Conservation (phyloP, 306 rosid genomes). For the Cercis canadensis region DNA sequence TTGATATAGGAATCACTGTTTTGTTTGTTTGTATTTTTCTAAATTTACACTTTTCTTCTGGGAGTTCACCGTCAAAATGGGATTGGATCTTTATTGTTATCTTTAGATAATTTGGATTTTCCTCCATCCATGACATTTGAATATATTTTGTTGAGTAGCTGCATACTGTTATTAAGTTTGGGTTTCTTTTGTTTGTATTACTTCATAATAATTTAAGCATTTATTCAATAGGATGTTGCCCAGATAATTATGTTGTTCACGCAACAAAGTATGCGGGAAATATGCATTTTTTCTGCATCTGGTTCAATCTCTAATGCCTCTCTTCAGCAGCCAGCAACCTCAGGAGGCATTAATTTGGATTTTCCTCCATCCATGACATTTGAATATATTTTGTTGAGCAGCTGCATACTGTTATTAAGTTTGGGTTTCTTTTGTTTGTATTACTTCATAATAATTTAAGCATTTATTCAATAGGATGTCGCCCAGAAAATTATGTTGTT, state of each 20-base stretch:
- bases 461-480: constrained; percentile 72
- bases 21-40: background rate
- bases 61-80: constrained; percentile 27
- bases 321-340: constrained; percentile 90
- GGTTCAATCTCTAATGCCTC: constrained; percentile 90
- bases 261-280: constrained; percentile 96
- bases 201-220: constrained; percentile 45
- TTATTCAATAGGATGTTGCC: constrained; percentile 81
- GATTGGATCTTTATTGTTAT: constrained; percentile 10
- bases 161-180: constrained; percentile 25
- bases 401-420: constrained; percentile 24
- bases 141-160: constrained; percentile 28
- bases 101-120: constrained; percentile 9
- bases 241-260: constrained; percentile 88
- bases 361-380: constrained; percentile 24
- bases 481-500: constrained; percentile 92
- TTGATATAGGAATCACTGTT: background rate
- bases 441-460: constrained; percentile 48
- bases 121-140: constrained; percentile 22
- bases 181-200: constrained; percentile 31
- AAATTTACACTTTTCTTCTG: constrained; percentile 16
- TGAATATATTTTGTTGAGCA: constrained; percentile 28
- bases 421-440: constrained; percentile 32
- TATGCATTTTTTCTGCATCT: constrained; percentile 91
- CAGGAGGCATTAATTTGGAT: no score